These are phyloP conservation scores for Eucalyptus erythrocorys DNA, from an alignment of 345 rosid genomes.

Conservation along the genomic window DNA sequence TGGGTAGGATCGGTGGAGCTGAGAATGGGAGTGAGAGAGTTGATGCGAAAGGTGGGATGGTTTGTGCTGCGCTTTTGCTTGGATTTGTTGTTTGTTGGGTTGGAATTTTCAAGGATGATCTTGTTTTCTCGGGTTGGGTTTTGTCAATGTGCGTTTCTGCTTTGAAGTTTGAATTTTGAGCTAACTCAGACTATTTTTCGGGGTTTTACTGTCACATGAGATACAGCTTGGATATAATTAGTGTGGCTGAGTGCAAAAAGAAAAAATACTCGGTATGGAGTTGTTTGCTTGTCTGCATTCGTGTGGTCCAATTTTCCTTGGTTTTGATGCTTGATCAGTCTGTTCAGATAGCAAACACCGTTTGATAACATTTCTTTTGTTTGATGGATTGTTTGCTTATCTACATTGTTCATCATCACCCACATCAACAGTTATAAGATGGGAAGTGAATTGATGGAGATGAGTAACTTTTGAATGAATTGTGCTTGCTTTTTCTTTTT, in stretches of 20 bases:
- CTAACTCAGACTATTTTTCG: not conserved
- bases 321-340: not conserved
- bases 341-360: not conserved
- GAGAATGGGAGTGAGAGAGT: conserved; percentile 8
- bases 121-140: not conserved
- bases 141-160: not conserved
- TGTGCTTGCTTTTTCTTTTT: not conserved
- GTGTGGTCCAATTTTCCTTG: not conserved
- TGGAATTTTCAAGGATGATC: not conserved
- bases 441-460: not conserved
- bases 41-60: not conserved
- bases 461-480: not conserved
- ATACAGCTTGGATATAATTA: not conserved
- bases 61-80: not conserved
- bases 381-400: not conserved
- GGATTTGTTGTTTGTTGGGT: not conserved
- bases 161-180: not conserved
- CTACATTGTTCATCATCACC: not conserved
- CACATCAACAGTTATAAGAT: not conserved
- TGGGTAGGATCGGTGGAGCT: conserved; percentile 9
- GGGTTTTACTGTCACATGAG: not conserved
- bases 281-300: not conserved
- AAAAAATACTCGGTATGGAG: not conserved
- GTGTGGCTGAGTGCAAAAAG: not conserved
- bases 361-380: not conserved